Evolutionary conservation across 2,329 filamentous ascomycete species (phyloP).

Genomic region (Penicillium rolfsii): DNA sequence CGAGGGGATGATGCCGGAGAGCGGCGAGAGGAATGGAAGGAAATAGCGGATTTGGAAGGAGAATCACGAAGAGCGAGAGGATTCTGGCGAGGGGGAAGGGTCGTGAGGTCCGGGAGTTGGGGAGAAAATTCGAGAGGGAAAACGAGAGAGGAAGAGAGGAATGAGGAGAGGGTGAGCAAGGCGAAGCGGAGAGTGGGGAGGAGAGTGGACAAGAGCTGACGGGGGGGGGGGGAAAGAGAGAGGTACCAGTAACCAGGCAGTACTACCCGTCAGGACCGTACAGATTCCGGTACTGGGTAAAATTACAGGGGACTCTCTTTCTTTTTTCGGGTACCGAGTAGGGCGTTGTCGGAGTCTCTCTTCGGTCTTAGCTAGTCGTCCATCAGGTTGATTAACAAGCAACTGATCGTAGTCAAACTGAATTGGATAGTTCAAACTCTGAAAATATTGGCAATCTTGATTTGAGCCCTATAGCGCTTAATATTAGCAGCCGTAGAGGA

Average conservation of each 20-base stretch:
- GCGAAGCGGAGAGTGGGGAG: conserved; percentile 32
- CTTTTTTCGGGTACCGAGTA: conserved; percentile 4
- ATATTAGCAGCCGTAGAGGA: not conserved
- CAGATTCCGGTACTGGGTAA: conserved; percentile 9
- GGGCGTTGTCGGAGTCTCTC: conserved; percentile 1
- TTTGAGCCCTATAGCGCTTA: not conserved
- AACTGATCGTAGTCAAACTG: not conserved
- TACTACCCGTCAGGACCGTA: not conserved
- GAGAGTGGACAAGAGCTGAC: conserved; percentile 24
- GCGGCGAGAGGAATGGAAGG: conserved; percentile 20
- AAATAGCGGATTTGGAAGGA: conserved; percentile 22
- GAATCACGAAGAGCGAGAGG: conserved; percentile 18
- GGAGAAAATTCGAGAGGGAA: conserved; percentile 10
- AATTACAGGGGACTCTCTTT: conserved; percentile 28
- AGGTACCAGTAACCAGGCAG: not conserved
- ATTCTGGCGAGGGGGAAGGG: conserved; percentile 14
- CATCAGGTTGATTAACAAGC: not conserved
- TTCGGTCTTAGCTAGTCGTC: not conserved
- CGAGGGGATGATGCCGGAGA: conserved; percentile 11
- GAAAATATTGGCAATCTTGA: not conserved
- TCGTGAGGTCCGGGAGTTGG: conserved; percentile 10
- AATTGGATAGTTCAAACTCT: not conserved
- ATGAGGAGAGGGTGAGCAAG: conserved; percentile 26
- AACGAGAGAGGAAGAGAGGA: conserved; percentile 20
- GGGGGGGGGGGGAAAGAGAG: conserved; percentile 9